Base-by-base conservation (phyloP, 2,329 filamentous ascomycete species). In the Verticillium isaacii region DNA sequence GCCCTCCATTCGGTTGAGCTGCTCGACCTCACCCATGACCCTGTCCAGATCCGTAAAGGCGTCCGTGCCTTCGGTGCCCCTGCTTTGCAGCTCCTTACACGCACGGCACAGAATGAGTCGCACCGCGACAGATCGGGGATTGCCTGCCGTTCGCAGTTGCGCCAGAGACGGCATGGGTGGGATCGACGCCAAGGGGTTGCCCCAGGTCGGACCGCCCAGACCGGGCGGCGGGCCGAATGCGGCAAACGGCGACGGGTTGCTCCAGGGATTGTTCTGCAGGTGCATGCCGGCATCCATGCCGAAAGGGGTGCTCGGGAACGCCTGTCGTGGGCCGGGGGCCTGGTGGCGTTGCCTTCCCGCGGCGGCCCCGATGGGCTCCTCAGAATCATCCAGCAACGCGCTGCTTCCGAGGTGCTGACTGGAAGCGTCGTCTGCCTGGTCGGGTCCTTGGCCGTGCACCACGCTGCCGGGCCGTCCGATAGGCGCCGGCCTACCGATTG, bases 381-480 rank as follows among this genome's bases (percentile, higher is more conserved):
- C 91, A 69, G 74, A 88, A 70, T 96, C 93, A 64, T 89, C 89
- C 56, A 98, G 80, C 14, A 99, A 80, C 14, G 93, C 95, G 68
- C 92, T 93, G 74, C 94, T 98, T 14, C 95, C 95, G 32, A 99
- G 82, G 68, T 95, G 93, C 64, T 89, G 85, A 65, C 88, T 89
- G 60, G 91, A 78, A 57, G 91, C 86, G 61, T 94, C 92, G 23
- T 92, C 79, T 61, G 89, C 87, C 32, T 79, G 77, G 32, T 82
- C 80, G 57, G 68, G 69, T 58, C 78, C 77, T 55, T 81, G 81
- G 15, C 83, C 83, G 56, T 84, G 81, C 17, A 82, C 82, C 29
- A 85, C 86, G 72, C 93, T 97, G 17, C 89, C 88, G 0, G 95
- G 94, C 37, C 93, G 86, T 65, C 94, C 92, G 65, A 98, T 97